These are phyloP conservation scores for Trichoderma sp. DNA, from an alignment of 2,329 filamentous ascomycete genomes.

Conservation along the genomic window DNA sequence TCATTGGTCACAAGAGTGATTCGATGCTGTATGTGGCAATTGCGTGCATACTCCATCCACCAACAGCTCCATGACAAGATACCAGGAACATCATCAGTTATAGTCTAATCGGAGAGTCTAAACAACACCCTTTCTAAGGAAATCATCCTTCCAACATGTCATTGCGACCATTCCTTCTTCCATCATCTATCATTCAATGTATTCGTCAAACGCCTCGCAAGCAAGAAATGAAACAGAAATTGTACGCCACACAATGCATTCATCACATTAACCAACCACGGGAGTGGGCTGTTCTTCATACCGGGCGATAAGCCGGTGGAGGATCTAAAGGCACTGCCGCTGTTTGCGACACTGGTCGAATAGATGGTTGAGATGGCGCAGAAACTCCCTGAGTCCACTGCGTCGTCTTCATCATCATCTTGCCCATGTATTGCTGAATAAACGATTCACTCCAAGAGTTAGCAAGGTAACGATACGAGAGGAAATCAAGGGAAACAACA, in stretches of 20 bases:
- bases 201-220: neutral
- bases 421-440: constrained; percentile 73
- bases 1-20: accelerated
- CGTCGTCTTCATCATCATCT: constrained; percentile 61
- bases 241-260: constrained; percentile 16
- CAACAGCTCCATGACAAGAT: neutral
- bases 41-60: accelerated
- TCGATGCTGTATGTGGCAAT: neutral
- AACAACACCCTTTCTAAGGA: neutral
- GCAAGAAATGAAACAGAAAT: neutral
- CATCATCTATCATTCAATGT: constrained; percentile 4
- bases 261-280: constrained; percentile 23
- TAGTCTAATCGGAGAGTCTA: neutral
- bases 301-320: constrained; percentile 30
- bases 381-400: constrained; percentile 33
- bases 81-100: neutral
- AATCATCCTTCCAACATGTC: neutral
- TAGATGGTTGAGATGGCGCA: neutral
- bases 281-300: neutral
- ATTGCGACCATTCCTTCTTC: neutral
- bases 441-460: constrained; percentile 61
- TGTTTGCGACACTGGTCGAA: constrained; percentile 14
- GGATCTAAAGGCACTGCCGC: constrained; percentile 22
- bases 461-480: neutral
- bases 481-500: constrained; percentile 31